These are phyloP conservation scores for Stagonosporopsis chrysanthemi DNA, from an alignment of 2,329 filamentous ascomycete species.

Conservation along the genomic window DNA sequence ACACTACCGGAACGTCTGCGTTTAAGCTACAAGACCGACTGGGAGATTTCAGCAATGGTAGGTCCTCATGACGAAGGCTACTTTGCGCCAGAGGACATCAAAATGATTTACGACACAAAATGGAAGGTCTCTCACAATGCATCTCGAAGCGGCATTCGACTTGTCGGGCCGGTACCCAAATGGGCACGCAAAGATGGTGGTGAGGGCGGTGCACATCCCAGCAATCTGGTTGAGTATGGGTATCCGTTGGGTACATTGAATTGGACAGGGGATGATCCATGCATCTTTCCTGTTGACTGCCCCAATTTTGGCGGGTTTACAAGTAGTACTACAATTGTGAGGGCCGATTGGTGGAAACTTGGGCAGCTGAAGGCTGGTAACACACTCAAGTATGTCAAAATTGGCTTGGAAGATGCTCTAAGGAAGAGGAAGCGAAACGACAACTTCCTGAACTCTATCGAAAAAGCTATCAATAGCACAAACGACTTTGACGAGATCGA, in stretches of 20 bases:
- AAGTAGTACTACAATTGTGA: slow-evolving; percentile 63
- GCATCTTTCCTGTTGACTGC: slow-evolving; percentile 66
- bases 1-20: slow-evolving; percentile 56
- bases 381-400: slow-evolving; percentile 58
- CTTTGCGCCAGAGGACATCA: slow-evolving; percentile 59
- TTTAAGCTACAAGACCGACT: slow-evolving; percentile 59
- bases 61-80: slow-evolving; percentile 66
- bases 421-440: slow-evolving; percentile 54
- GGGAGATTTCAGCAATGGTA: slow-evolving; percentile 63
- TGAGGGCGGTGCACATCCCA: slow-evolving; percentile 69
- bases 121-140: slow-evolving; percentile 70
- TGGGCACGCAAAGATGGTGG: slow-evolving; percentile 68
- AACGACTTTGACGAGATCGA: slow-evolving; percentile 31
- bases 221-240: slow-evolving; percentile 61
- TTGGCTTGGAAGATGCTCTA: slow-evolving; percentile 62
- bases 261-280: slow-evolving; percentile 68
- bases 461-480: slow-evolving; percentile 46
- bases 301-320: slow-evolving; percentile 69
- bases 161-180: slow-evolving; percentile 65
- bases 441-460: slow-evolving; percentile 55
- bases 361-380: slow-evolving; percentile 69
- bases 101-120: slow-evolving; percentile 64
- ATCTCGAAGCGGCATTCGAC: slow-evolving; percentile 65
- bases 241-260: slow-evolving; percentile 66
- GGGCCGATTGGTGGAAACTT: slow-evolving; percentile 67